These are phyloP conservation scores for Parastagonospora nodorum DNA, from an alignment of 2,329 filamentous ascomycete species.

Conservation along the genomic window DNA sequence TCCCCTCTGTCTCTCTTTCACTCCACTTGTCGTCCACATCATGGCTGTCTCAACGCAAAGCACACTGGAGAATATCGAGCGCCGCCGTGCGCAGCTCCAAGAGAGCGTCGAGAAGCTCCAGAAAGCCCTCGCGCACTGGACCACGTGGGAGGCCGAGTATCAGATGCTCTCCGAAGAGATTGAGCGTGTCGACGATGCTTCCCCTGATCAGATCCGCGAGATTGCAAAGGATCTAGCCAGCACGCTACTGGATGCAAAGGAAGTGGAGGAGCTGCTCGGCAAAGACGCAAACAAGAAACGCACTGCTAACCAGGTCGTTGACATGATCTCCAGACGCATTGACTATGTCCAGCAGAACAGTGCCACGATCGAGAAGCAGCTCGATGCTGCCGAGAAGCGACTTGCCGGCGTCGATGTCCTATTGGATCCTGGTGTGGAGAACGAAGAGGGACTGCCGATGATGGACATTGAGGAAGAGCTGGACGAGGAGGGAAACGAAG, in stretches of 20 bases:
- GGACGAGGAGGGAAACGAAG: conserved; percentile 85
- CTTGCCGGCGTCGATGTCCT: conserved; percentile 63
- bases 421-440: conserved; percentile 64
- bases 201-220: conserved; percentile 36
- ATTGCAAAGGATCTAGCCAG: conserved; percentile 66
- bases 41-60: conserved; percentile 47
- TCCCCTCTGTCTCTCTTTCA: conserved; percentile 7
- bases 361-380: conserved; percentile 71
- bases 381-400: conserved; percentile 71
- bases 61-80: conserved; percentile 71
- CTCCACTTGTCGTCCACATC: conserved; percentile 3
- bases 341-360: conserved; percentile 91
- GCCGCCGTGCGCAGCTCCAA: conserved; percentile 75
- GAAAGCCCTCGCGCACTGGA: conserved; percentile 83
- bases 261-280: conserved; percentile 61
- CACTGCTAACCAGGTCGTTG: conserved; percentile 66
- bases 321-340: conserved; percentile 73
- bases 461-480: conserved; percentile 92
- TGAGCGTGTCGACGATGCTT: conserved; percentile 45
- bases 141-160: conserved; percentile 89
- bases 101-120: conserved; percentile 74
- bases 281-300: conserved; percentile 53
- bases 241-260: conserved; percentile 66
- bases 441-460: conserved; percentile 75
- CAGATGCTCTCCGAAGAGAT: conserved; percentile 87